Percentiles rank a stretch among this genome's conserved stretches.
Conservation (phyloP, 441 rosid species). For the Mallotus japonicus region DNA sequence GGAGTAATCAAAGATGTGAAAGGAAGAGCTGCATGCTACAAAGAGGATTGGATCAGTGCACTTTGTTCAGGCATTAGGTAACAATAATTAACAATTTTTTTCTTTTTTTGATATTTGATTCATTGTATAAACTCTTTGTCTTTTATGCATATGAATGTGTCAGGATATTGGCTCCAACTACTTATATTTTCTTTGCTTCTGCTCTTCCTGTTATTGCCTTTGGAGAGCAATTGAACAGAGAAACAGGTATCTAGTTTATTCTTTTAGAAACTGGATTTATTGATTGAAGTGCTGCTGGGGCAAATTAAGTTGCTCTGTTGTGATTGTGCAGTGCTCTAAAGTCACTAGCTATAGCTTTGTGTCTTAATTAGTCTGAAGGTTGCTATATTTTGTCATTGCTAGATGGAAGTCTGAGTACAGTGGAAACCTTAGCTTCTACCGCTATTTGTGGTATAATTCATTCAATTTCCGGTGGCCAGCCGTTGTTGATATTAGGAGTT, state of each 20-base stretch:
- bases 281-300: not conserved
- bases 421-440: constrained; percentile 78
- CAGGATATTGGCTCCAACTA: constrained; percentile 79
- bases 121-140: not conserved
- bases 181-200: constrained; percentile 85
- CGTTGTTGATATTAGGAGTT: constrained; percentile 77
- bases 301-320: not conserved
- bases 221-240: constrained; percentile 82
- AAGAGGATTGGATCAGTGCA: constrained; percentile 68
- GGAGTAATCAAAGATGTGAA: constrained; percentile 62
- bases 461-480: constrained; percentile 85
- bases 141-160: not conserved
- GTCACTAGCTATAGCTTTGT: not conserved
- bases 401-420: constrained; percentile 81
- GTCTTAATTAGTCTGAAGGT: not conserved
- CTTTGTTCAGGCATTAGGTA: constrained; percentile 60
- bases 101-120: not conserved
- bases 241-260: constrained; percentile 49
- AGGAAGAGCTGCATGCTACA: constrained; percentile 68
- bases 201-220: constrained; percentile 90
- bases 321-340: not conserved
- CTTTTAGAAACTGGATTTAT: not conserved
- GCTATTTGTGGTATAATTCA: constrained; percentile 85
- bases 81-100: not conserved
- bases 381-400: constrained; percentile 20